Percentiles rank a stretch among this genome's conserved stretches.
Evolutionary conservation across 306 rosid genomes (phyloP).

Genomic region (Vicia villosa): DNA sequence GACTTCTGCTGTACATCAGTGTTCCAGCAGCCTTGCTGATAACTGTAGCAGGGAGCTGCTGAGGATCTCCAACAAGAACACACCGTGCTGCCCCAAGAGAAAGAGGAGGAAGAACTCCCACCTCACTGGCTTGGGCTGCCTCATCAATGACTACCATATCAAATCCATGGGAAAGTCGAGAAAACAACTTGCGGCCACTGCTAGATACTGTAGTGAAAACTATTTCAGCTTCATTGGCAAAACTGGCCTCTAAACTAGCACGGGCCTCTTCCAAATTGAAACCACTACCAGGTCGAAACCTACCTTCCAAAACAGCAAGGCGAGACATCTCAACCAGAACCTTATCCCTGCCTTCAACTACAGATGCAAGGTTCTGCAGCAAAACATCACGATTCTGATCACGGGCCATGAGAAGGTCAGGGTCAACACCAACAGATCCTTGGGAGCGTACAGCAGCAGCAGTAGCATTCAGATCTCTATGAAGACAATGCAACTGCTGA

Average conservation of each 20-base stretch:
- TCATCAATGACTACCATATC: conserved; percentile 99
- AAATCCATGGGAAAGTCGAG: conserved; percentile 97
- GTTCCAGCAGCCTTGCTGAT: conserved; percentile 99
- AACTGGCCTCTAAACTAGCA: conserved; percentile 96
- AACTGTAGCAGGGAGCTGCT: conserved; percentile 98
- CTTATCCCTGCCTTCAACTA: conserved; percentile 91
- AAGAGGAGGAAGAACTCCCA: conserved; percentile 93
- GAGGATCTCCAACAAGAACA: conserved; percentile 99
- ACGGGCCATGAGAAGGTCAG: conserved; percentile 84
- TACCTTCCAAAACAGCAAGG: conserved; percentile 79
- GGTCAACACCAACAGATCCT: conserved; percentile 98
- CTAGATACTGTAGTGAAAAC: conserved; percentile 98
- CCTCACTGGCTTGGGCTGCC: conserved; percentile 99
- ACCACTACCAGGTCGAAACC: conserved; percentile 78
- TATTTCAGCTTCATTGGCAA: conserved; percentile 97
- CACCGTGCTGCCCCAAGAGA: conserved; percentile 98
- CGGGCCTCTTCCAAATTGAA: conserved; percentile 96
- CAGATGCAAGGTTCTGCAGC: conserved; percentile 90
- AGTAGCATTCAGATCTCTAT: conserved; percentile 86
- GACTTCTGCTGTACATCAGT: conserved; percentile 92
- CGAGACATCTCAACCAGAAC: conserved; percentile 94
- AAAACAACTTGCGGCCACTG: conserved; percentile 96
- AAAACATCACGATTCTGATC: conserved; percentile 87
- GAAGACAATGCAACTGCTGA: conserved; percentile 76
- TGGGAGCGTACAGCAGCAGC: conserved; percentile 90